These are phyloP conservation scores for Pinus tabuliformis DNA, from an alignment of 75 land plant species.

Conservation along the genomic window DNA sequence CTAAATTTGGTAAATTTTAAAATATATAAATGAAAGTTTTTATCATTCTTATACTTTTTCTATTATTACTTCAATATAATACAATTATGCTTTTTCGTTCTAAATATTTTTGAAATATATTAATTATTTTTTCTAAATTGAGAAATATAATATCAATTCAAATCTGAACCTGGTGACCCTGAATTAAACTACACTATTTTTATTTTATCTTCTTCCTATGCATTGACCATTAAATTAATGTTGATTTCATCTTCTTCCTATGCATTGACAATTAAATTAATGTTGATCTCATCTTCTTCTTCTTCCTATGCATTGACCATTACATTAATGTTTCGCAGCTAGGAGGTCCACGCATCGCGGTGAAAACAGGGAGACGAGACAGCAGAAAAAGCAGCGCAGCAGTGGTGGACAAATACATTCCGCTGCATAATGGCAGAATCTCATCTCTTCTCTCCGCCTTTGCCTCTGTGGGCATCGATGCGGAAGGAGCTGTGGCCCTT, in stretches of 20 bases:
- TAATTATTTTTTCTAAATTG: too few relatives aligned
- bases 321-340: constrained; percentile 20
- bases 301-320: too few relatives aligned
- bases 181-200: too few relatives aligned
- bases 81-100: too few relatives aligned
- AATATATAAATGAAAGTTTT: too few relatives aligned
- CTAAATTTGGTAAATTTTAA: too few relatives aligned
- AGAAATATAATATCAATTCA: too few relatives aligned
- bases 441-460: constrained; percentile 39
- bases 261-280: neutral
- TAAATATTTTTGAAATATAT: too few relatives aligned
- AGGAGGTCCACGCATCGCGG: constrained; percentile 46
- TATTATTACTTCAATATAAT: too few relatives aligned
- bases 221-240: neutral
- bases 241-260: neutral
- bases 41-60: too few relatives aligned
- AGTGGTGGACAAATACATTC: constrained; percentile 26
- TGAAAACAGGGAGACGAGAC: constrained; percentile 67
- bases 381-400: constrained; percentile 28
- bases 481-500: constrained; percentile 46
- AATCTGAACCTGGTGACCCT: too few relatives aligned
- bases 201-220: neutral
- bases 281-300: too few relatives aligned
- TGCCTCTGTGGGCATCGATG: constrained; percentile 44
- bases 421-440: constrained; percentile 45